phyloP scores from a whole-genome alignment of 176 grass and related monocot genomes.

The Thalia dealbata region DNA sequence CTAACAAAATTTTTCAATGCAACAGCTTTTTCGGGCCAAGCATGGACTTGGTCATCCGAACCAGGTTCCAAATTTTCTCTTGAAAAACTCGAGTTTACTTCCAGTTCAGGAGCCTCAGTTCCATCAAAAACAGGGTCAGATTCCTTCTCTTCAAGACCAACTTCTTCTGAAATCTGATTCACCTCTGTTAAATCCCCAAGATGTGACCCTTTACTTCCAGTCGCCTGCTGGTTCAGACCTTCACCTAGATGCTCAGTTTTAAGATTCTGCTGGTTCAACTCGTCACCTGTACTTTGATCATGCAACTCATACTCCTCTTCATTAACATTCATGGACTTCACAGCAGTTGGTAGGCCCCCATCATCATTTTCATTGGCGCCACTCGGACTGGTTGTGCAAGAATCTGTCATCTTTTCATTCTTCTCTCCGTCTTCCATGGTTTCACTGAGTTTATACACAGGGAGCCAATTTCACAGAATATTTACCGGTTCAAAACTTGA shows the following conservation, averaged over 20 bases:
- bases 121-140: slow-evolving; percentile 90
- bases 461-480: neutral
- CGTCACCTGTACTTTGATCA: neutral
- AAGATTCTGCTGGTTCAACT: neutral
- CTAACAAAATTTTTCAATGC: slow-evolving; percentile 84
- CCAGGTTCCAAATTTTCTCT: slow-evolving; percentile 37
- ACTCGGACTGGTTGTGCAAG: neutral
- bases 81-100: slow-evolving; percentile 37
- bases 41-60: slow-evolving; percentile 31
- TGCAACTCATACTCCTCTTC: neutral
- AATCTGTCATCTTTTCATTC: neutral
- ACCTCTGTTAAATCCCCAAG: slow-evolving; percentile 22
- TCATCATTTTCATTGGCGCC: neutral
- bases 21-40: slow-evolving; percentile 68
- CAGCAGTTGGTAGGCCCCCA: neutral
- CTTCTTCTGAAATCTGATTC: slow-evolving; percentile 33
- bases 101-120: slow-evolving; percentile 66
- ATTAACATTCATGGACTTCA: neutral
- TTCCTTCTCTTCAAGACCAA: slow-evolving; percentile 54
- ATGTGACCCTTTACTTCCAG: slow-evolving; percentile 24
- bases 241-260: neutral
- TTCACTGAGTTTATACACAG: neutral
- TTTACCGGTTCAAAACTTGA: neutral
- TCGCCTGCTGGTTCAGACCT: slow-evolving; percentile 19
- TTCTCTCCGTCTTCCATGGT: neutral